Evolutionary conservation across 768 basidiomycete genomes (phyloP).

Genomic region (Crepidotus variabilis): DNA sequence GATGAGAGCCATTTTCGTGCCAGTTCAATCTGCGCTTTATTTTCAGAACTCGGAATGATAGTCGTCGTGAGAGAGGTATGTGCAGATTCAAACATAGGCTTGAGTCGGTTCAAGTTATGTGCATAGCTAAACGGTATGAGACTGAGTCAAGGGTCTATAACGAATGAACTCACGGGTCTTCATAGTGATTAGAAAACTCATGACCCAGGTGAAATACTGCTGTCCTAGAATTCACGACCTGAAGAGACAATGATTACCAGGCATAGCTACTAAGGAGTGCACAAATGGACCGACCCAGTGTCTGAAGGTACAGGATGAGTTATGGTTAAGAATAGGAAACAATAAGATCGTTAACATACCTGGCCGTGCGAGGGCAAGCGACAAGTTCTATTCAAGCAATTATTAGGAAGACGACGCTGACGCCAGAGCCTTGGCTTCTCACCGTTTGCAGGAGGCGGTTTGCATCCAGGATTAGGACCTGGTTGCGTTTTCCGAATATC

Average conservation of each 20-base stretch:
- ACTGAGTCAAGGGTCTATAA: not conserved
- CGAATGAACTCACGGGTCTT: conserved; percentile 50
- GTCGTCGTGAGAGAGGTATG: conserved; percentile 43
- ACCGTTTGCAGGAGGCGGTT: conserved; percentile 63
- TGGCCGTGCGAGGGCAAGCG: conserved; percentile 66
- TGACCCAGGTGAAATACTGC: conserved; percentile 63
- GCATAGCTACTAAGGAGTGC: not conserved
- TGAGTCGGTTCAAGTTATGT: conserved; percentile 49
- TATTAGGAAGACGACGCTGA: not conserved
- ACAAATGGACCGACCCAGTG: conserved; percentile 50
- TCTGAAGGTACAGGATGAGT: conserved; percentile 27
- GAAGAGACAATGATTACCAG: not conserved
- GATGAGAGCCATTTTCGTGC: conserved; percentile 43
- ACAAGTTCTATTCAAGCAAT: conserved; percentile 48
- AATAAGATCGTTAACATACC: conserved; percentile 33
- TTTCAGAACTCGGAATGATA: conserved; percentile 50
- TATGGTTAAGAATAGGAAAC: not conserved
- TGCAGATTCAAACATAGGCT: conserved; percentile 49
- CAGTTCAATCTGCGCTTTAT: conserved; percentile 40
- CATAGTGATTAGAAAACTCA: conserved; percentile 51
- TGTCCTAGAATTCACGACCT: conserved; percentile 64
- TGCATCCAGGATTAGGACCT: conserved; percentile 63
- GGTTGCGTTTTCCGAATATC: conserved; percentile 48
- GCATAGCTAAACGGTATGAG: conserved; percentile 39
- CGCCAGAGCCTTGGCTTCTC: conserved; percentile 7